Evolutionary conservation across 805 yeast genomes (phyloP).

Genomic region (Candida parachauliodes): DNA sequence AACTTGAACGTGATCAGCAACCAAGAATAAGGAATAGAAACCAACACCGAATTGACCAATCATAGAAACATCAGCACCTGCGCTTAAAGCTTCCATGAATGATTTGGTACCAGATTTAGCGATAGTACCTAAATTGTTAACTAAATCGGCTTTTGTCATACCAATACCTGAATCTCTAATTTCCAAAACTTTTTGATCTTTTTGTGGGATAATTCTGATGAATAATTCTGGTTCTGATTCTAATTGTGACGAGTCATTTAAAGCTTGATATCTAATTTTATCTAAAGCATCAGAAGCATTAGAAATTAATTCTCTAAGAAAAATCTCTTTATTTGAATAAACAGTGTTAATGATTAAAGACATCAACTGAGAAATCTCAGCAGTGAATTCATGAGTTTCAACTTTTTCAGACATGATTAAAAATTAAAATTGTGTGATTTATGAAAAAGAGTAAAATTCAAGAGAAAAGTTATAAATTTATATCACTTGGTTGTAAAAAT

Average conservation of each 20-base stretch:
- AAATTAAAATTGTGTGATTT: neutral
- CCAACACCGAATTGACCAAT: slow-evolving; percentile 99
- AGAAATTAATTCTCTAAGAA: slow-evolving; percentile 97
- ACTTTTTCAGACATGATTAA: slow-evolving; percentile 46
- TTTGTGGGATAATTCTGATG: slow-evolving; percentile 95
- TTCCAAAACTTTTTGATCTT: slow-evolving; percentile 91
- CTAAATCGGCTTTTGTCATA: slow-evolving; percentile 99
- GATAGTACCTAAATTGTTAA: slow-evolving; percentile 98
- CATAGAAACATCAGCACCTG: slow-evolving; percentile 99
- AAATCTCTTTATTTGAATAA: slow-evolving; percentile 98
- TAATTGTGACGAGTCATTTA: slow-evolving; percentile 85
- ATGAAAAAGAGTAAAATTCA: neutral
- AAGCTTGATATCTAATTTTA: slow-evolving; percentile 95
- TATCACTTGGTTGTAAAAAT: neutral
- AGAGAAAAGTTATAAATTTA: neutral
- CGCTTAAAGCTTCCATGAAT: slow-evolving; percentile 98
- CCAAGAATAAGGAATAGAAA: slow-evolving; percentile 98
- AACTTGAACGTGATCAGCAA: slow-evolving; percentile 98
- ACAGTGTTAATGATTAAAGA: slow-evolving; percentile 99
- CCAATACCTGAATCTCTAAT: slow-evolving; percentile 99
- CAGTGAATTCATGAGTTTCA: slow-evolving; percentile 96
- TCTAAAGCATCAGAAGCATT: slow-evolving; percentile 99
- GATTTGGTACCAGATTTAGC: slow-evolving; percentile 99
- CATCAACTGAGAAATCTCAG: slow-evolving; percentile 99
- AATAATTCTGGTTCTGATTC: slow-evolving; percentile 95